phyloP scores from a whole-genome alignment of 805 yeast species.

The Saturnispora kantuleensis region DNA sequence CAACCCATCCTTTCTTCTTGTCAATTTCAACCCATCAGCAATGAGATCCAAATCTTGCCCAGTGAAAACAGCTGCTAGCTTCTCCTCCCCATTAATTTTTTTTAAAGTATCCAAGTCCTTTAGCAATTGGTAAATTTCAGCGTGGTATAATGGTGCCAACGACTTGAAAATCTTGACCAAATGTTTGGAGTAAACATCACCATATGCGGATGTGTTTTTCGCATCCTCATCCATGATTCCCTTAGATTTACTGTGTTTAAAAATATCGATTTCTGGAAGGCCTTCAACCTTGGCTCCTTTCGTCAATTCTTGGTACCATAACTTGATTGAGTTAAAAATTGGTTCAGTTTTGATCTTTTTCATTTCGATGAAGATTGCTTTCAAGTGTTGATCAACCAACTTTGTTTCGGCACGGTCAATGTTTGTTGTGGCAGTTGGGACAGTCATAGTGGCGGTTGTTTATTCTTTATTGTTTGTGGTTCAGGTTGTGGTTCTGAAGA shows the following conservation, averaged over 20 bases:
- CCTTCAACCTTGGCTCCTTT: background rate
- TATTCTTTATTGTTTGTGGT: background rate
- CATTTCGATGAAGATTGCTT: constrained; percentile 15
- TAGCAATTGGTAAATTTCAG: constrained; percentile 2
- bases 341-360: constrained; percentile 18
- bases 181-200: constrained; percentile 10
- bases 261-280: constrained; percentile 4
- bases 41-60: constrained; percentile 7
- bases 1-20: background rate
- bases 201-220: constrained; percentile 1
- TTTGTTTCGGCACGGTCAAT: constrained; percentile 12
- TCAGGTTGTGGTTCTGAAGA: background rate
- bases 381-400: constrained; percentile 13
- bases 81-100: constrained; percentile 7
- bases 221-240: background rate
- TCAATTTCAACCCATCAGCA: constrained; percentile 7
- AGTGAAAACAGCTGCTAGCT: constrained; percentile 4
- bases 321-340: constrained; percentile 14
- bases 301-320: constrained; percentile 12
- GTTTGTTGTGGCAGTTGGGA: background rate
- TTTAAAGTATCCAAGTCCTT: constrained; percentile 3
- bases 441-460: background rate
- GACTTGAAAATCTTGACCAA: constrained; percentile 3
- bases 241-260: constrained; percentile 1
- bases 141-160: constrained; percentile 2